These are phyloP conservation scores for Bisporella sp. DNA, from an alignment of 2,329 filamentous ascomycete species.

Conservation along the genomic window DNA sequence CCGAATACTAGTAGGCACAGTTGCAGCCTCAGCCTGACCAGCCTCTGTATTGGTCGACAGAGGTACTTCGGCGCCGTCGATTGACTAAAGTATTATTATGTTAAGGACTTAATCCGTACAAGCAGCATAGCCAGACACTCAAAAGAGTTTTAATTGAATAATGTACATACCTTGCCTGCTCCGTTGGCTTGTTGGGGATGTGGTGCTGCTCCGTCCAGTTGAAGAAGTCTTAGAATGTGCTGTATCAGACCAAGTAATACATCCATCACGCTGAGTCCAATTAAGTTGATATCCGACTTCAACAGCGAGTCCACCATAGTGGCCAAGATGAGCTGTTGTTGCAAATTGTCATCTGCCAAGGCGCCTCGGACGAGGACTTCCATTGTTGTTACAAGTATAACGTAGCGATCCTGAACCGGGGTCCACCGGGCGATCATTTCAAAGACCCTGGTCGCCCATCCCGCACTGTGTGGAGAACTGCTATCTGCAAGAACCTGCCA, in stretches of 20 bases:
- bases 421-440: conserved; percentile 78
- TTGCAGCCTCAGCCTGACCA: conserved; percentile 29
- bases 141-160: neutral
- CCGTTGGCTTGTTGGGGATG: conserved; percentile 27
- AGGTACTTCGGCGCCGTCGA: too few relatives aligned
- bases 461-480: conserved; percentile 39
- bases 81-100: too few relatives aligned
- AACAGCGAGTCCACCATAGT: conserved; percentile 77
- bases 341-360: conserved; percentile 62
- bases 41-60: conserved; percentile 13
- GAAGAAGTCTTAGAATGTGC: conserved; percentile 72
- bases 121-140: too few relatives aligned
- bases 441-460: conserved; percentile 80
- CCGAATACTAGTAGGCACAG: conserved; percentile 44
- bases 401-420: conserved; percentile 88
- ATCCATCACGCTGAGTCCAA: conserved; percentile 94
- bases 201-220: conserved; percentile 41
- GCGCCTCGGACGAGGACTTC: conserved; percentile 66
- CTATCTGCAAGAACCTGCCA: conserved; percentile 39
- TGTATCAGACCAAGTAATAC: conserved; percentile 78
- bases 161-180: conserved; percentile 7
- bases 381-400: conserved; percentile 76
- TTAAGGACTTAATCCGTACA: too few relatives aligned
- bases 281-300: conserved; percentile 84
- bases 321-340: conserved; percentile 67